A percentile compares a stretch with the other conserved stretches of the same genome.
These are phyloP conservation scores for Wallacemonas sp. DNA, from an alignment of 208 protist genomes.

Conservation along the genomic window DNA sequence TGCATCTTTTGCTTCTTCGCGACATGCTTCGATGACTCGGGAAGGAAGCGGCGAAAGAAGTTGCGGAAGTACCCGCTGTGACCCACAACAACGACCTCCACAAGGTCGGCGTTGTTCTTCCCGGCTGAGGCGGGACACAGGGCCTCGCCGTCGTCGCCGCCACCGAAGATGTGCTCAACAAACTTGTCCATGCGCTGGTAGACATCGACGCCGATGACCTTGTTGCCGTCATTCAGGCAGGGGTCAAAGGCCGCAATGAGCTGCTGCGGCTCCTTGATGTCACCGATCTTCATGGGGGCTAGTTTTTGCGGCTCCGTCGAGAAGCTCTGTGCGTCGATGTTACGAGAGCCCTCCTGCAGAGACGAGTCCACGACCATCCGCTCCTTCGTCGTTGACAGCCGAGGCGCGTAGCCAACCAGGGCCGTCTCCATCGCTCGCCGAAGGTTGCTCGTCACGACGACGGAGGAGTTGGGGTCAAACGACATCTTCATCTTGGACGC, in stretches of 20 bases:
- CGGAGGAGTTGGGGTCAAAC: conserved; percentile 56
- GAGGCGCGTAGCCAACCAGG: conserved; percentile 58
- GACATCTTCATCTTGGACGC: conserved; percentile 63
- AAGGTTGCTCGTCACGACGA: conserved; percentile 84
- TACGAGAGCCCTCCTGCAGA: conserved; percentile 89
- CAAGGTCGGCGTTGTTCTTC: conserved; percentile 60
- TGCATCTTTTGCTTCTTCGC: conserved; percentile 83
- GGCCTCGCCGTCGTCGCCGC: conserved; percentile 21
- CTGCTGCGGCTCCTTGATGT: conserved; percentile 36
- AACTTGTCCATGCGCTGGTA: conserved; percentile 86
- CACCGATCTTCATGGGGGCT: conserved; percentile 58
- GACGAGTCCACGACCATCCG: conserved; percentile 83
- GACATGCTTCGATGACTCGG: conserved; percentile 58
- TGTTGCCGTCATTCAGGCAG: conserved; percentile 78
- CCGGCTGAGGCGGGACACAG: conserved; percentile 26
- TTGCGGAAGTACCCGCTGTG: conserved; percentile 90
- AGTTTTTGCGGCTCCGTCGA: conserved; percentile 76
- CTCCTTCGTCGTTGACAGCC: conserved; percentile 66
- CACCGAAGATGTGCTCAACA: conserved; percentile 68
- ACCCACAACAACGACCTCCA: conserved; percentile 90
- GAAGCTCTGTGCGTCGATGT: conserved; percentile 90
- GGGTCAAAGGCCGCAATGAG: conserved; percentile 59
- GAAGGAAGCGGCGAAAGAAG: conserved; percentile 91
- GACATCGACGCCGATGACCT: conserved; percentile 62
- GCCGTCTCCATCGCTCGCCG: conserved; percentile 89